Evolutionary conservation across 1,284 basidiomycete species (phyloP).

Genomic region (Papiliotrema laurentii): DNA sequence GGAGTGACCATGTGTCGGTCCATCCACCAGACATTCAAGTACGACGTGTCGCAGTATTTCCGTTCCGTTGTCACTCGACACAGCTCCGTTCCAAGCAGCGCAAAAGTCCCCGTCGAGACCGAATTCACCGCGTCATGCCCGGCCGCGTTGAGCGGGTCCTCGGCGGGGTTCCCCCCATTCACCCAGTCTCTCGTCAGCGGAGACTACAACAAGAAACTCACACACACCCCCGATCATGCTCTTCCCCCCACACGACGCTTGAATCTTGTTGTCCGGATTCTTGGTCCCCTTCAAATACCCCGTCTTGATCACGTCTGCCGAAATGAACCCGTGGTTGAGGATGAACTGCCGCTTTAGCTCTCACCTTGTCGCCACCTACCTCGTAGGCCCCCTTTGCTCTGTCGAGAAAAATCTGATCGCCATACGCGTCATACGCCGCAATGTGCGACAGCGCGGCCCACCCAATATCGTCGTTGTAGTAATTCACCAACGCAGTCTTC

Average conservation of each 20-base stretch:
- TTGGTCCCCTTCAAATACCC: slow-evolving; percentile 15
- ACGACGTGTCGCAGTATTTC: slow-evolving; percentile 9
- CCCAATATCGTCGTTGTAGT: slow-evolving; percentile 17
- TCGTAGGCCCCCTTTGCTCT: slow-evolving; percentile 9
- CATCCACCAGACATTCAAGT: slow-evolving; percentile 7
- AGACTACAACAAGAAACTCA: slow-evolving; percentile 5
- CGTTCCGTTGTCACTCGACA: slow-evolving; percentile 10
- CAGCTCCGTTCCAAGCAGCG: slow-evolving; percentile 14
- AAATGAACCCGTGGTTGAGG: slow-evolving; percentile 6
- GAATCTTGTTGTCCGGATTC: slow-evolving; percentile 8
- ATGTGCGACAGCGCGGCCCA: slow-evolving; percentile 8
- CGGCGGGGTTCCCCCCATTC: slow-evolving; percentile 6
- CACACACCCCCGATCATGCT: slow-evolving; percentile 18
- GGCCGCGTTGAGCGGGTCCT: not conserved
- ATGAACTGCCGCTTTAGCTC: slow-evolving; percentile 5
- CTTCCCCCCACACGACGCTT: slow-evolving; percentile 10
- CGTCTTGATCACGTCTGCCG: slow-evolving; percentile 1
- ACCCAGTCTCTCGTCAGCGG: slow-evolving; percentile 12
- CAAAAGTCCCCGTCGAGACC: slow-evolving; percentile 12
- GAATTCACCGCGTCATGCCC: slow-evolving; percentile 8
- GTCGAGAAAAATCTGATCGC: slow-evolving; percentile 11
- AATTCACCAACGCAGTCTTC: slow-evolving; percentile 7
- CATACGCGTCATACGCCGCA: slow-evolving; percentile 17
- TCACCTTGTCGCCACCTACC: slow-evolving; percentile 1
- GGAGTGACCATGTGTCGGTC: slow-evolving; percentile 9